A percentile compares a stretch with the other conserved stretches of the same genome.
Conservation (phyloP, 1,284 basidiomycete species). For the Earliella scabrosa region DNA sequence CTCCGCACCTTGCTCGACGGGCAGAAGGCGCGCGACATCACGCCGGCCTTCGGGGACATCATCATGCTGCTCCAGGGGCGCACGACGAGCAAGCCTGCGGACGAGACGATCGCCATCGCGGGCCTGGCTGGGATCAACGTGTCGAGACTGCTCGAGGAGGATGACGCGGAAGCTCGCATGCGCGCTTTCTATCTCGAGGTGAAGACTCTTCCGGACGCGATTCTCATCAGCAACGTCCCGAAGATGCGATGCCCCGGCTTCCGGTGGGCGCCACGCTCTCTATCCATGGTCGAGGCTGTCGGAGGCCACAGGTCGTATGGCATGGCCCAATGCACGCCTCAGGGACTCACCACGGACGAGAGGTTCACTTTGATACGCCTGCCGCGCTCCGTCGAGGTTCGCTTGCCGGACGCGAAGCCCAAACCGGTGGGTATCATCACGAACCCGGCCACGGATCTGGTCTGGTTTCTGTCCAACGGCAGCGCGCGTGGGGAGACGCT, state of each 20-base stretch:
- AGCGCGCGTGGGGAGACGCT: too few relatives aligned
- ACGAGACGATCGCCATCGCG: constrained; percentile 18
- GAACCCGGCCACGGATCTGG: too few relatives aligned
- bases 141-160: constrained; percentile 1
- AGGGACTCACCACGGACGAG: neutral
- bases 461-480: too few relatives aligned
- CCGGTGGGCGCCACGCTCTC: neutral
- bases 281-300: neutral
- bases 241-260: neutral
- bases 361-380: neutral
- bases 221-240: neutral
- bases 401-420: too few relatives aligned
- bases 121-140: too few relatives aligned
- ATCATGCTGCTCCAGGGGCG: constrained; percentile 1
- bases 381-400: too few relatives aligned
- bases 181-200: neutral
- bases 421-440: too few relatives aligned
- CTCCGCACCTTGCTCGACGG: too few relatives aligned
- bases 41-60: constrained; percentile 5
- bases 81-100: constrained; percentile 13
- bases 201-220: neutral
- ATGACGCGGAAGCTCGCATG: constrained; percentile 1
- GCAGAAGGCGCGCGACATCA: too few relatives aligned
- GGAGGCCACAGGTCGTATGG: too few relatives aligned
- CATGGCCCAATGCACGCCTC: neutral